Evolutionary conservation across 192 early-diverging fungal species (phyloP).

Genomic region (Backusella westeae): DNA sequence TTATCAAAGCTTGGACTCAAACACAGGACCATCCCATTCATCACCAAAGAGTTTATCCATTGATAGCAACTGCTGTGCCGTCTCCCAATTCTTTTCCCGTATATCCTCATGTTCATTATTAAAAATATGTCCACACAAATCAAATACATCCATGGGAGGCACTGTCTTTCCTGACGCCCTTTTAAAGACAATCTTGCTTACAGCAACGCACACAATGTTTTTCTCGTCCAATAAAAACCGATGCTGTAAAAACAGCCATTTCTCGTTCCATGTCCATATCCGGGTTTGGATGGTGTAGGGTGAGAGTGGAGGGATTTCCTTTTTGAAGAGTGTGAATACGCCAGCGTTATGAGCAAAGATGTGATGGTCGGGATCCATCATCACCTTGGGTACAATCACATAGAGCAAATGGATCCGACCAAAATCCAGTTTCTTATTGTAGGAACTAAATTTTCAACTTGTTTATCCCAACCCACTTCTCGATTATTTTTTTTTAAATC

Average conservation of each 20-base stretch:
- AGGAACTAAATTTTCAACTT: conserved; percentile 29
- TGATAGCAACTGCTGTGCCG: neutral
- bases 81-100: conserved; percentile 2
- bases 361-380: conserved; percentile 25
- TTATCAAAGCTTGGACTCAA: neutral
- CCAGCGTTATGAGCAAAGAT: conserved; percentile 35
- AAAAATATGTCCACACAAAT: conserved; percentile 22
- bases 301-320: conserved; percentile 45
- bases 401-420: conserved; percentile 36
- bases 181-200: conserved; percentile 30
- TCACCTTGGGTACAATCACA: conserved; percentile 11
- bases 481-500: neutral
- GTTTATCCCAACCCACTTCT: neutral
- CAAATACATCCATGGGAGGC: conserved; percentile 12
- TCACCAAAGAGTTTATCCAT: conserved; percentile 1
- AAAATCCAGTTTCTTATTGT: conserved; percentile 52
- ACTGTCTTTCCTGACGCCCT: conserved; percentile 19
- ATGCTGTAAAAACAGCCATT: conserved; percentile 49
- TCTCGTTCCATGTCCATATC: conserved; percentile 54
- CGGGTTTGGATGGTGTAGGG: conserved; percentile 45
- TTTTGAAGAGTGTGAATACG: conserved; percentile 45
- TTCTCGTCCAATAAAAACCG: conserved; percentile 23
- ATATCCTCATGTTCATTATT: neutral
- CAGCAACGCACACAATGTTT: conserved; percentile 12
- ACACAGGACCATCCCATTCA: neutral